phyloP scores from a whole-genome alignment of 768 basidiomycete genomes.

The Sarcomyxa edulis region DNA sequence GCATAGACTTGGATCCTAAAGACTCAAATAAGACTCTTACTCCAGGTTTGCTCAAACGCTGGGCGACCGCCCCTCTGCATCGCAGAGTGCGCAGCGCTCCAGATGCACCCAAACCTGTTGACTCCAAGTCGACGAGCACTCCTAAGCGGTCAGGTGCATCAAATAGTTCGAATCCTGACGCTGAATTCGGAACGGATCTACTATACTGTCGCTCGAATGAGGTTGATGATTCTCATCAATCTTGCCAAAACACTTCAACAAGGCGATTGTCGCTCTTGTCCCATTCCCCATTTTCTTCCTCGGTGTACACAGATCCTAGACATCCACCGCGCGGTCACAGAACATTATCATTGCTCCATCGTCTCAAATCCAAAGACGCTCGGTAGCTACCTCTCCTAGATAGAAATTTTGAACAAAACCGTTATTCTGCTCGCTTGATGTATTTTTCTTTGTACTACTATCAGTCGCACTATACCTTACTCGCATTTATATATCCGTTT shows the following conservation, averaged over 20 bases:
- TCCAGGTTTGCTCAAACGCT: constrained; percentile 37
- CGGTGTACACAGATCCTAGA: not conserved
- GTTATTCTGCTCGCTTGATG: too few relatives aligned
- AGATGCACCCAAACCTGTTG: constrained; percentile 24
- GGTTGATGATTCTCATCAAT: too few relatives aligned
- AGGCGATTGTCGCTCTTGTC: too few relatives aligned
- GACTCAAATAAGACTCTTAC: constrained; percentile 17
- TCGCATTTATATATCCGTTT: too few relatives aligned
- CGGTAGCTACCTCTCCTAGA: too few relatives aligned
- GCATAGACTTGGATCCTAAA: constrained; percentile 8
- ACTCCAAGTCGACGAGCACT: not conserved
- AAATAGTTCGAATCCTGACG: too few relatives aligned
- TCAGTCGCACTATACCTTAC: too few relatives aligned
- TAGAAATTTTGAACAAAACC: too few relatives aligned
- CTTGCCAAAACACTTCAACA: too few relatives aligned
- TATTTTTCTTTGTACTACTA: too few relatives aligned
- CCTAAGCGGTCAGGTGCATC: too few relatives aligned
- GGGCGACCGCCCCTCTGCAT: constrained; percentile 44
- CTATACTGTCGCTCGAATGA: not conserved
- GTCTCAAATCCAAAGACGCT: constrained; percentile 19
- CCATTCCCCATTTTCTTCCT: not conserved
- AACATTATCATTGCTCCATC: constrained; percentile 29
- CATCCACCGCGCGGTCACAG: constrained; percentile 14
- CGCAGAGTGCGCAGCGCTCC: constrained; percentile 50
- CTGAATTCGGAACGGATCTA: not conserved